Conservation (phyloP, 371 early-diverging fungal genomes). For the Mortierella sp. region DNA sequence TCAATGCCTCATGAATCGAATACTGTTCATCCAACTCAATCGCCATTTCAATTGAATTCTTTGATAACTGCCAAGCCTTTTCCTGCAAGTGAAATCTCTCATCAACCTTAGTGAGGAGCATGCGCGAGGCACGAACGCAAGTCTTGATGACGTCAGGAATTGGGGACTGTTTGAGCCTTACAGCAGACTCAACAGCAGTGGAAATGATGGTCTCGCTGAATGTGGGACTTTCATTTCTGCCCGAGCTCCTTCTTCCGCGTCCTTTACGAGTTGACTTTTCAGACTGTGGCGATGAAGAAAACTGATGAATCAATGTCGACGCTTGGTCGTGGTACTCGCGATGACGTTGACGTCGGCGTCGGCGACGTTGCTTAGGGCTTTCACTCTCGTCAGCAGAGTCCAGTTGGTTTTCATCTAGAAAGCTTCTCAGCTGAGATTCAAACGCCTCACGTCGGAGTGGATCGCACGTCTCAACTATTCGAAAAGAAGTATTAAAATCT, state of each 20-base stretch:
- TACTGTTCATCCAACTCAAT: slow-evolving; percentile 70
- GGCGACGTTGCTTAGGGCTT: slow-evolving; percentile 33
- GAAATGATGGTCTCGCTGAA: slow-evolving; percentile 61
- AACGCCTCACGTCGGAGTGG: slow-evolving; percentile 57
- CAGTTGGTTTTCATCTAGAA: slow-evolving; percentile 29
- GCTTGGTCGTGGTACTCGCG: slow-evolving; percentile 40
- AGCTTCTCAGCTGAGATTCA: slow-evolving; percentile 53
- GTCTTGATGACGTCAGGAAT: slow-evolving; percentile 69
- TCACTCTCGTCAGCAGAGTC: slow-evolving; percentile 9
- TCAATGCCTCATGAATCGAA: slow-evolving; percentile 67
- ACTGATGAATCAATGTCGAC: slow-evolving; percentile 29
- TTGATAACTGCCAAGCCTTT: slow-evolving; percentile 63
- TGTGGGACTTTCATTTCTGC: slow-evolving; percentile 15
- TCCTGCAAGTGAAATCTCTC: slow-evolving; percentile 63
- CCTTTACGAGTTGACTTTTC: not conserved
- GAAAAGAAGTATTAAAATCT: not conserved
- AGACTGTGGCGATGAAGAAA: slow-evolving; percentile 3
- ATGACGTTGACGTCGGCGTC: slow-evolving; percentile 46
- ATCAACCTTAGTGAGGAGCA: slow-evolving; percentile 61
- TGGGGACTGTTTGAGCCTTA: slow-evolving; percentile 73
- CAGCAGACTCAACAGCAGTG: slow-evolving; percentile 63
- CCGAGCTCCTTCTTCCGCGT: not conserved
- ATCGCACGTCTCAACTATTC: slow-evolving; percentile 62
- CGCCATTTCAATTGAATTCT: slow-evolving; percentile 62
- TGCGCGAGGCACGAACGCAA: slow-evolving; percentile 57